A percentile compares a stretch with the other conserved stretches of the same genome.
Conservation (phyloP, 1,284 basidiomycete species). For the Apiotrichum gracile region DNA sequence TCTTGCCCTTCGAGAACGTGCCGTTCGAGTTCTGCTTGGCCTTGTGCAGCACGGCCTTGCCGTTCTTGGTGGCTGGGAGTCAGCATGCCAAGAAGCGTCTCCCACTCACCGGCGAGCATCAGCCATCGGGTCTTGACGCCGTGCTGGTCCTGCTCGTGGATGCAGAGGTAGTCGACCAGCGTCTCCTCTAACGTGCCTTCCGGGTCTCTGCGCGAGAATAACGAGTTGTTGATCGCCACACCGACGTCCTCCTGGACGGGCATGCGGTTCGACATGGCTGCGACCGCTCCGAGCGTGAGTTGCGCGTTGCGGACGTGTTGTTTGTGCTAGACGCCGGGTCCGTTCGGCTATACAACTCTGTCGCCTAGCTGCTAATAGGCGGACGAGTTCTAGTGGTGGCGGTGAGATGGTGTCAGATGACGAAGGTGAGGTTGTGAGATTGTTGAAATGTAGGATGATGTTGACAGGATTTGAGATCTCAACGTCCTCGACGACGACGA, state of each 20-base stretch:
- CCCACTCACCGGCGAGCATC: conserved; percentile 70
- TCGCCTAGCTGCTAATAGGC: no score
- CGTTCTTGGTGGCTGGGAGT: conserved; percentile 57
- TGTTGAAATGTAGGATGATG: background rate
- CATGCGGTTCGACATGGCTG: background rate
- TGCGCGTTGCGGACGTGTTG: no score
- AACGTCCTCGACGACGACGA: background rate
- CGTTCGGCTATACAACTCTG: no score
- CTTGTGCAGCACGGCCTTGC: conserved; percentile 79
- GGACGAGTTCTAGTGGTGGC: no score
- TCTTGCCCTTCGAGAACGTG: conserved; percentile 95
- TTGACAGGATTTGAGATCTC: no score
- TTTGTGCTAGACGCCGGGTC: no score
- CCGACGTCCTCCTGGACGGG: conserved; percentile 8
- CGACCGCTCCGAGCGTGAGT: no score
- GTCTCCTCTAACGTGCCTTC: conserved; percentile 62
- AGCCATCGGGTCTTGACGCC: conserved; percentile 75
- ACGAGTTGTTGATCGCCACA: conserved; percentile 70
- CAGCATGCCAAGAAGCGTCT: background rate
- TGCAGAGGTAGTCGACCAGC: conserved; percentile 80
- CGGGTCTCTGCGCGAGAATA: conserved; percentile 64
- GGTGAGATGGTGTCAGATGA: no score
- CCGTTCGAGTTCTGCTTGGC: conserved; percentile 93
- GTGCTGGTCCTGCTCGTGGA: conserved; percentile 68
- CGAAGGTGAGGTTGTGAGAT: background rate